Evolutionary conservation across 176 grass and related monocot genomes (phyloP).

Genomic region (Musa acuminata): DNA sequence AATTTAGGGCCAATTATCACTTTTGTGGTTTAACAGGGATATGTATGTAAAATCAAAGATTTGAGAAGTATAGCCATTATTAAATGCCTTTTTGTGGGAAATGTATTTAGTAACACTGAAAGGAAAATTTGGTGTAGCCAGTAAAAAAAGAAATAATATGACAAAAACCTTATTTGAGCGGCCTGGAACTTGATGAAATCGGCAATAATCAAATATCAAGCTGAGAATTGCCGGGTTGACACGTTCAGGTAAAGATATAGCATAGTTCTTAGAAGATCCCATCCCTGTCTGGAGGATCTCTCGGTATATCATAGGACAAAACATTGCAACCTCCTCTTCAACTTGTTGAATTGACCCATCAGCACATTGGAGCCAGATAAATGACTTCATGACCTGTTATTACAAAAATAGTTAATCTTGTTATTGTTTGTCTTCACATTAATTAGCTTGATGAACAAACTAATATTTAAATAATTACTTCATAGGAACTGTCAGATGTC

Average conservation of each 20-base stretch:
- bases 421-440: not conserved
- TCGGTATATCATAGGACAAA: constrained; percentile 88
- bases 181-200: constrained; percentile 90
- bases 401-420: not conserved
- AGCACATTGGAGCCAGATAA: constrained; percentile 96
- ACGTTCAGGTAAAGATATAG: constrained; percentile 79
- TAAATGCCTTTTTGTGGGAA: not conserved
- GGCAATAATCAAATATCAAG: constrained; percentile 98
- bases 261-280: constrained; percentile 93
- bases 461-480: not conserved
- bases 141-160: not conserved
- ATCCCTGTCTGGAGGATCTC: constrained; percentile 87
- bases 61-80: not conserved
- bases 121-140: not conserved
- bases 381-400: constrained; percentile 80
- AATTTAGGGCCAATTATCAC: too few relatives aligned
- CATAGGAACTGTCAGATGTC: not conserved
- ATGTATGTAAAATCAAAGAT: not conserved
- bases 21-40: not conserved
- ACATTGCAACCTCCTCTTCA: constrained; percentile 97
- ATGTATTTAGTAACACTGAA: not conserved
- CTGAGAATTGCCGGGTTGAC: constrained; percentile 82
- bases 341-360: constrained; percentile 99
- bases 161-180: constrained; percentile 82
- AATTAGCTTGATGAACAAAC: not conserved